Conservation (phyloP, 192 early-diverging fungal genomes). For the Gonapodya sp. region DNA sequence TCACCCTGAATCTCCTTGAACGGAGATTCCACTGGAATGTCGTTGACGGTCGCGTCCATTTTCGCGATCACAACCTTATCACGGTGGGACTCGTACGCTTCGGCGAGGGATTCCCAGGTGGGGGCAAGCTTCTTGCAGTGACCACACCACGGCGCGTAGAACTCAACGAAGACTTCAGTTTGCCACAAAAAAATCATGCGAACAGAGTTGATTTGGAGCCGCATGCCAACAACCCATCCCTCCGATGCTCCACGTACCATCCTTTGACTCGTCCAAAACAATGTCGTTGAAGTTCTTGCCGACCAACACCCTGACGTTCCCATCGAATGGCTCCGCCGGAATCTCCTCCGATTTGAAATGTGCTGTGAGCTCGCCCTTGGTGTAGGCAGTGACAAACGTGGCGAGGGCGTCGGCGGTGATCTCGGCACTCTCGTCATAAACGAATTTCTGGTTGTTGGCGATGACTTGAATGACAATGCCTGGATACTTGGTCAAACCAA, state of each 20-base stretch:
- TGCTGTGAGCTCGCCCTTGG: slow-evolving; percentile 9
- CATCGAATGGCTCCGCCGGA: slow-evolving; percentile 72
- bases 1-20: slow-evolving; percentile 28
- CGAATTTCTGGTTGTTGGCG: slow-evolving; percentile 67
- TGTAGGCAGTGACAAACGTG: slow-evolving; percentile 6
- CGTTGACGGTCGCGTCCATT: slow-evolving; percentile 93
- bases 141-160: slow-evolving; percentile 37
- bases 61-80: slow-evolving; percentile 73
- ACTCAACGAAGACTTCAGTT: slow-evolving; percentile 20
- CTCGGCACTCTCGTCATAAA: slow-evolving; percentile 62
- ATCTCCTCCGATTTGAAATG: slow-evolving; percentile 33
- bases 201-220: slow-evolving; percentile 14
- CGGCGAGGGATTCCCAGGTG: slow-evolving; percentile 76
- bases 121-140: slow-evolving; percentile 51
- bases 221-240: too few relatives aligned
- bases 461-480: slow-evolving; percentile 83
- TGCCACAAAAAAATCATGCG: too few relatives aligned
- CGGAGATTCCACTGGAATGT: slow-evolving; percentile 57
- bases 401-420: slow-evolving; percentile 29
- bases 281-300: slow-evolving; percentile 69
- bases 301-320: slow-evolving; percentile 82
- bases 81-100: slow-evolving; percentile 34
- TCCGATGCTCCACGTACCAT: slow-evolving; percentile 23
- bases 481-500: slow-evolving; percentile 91
- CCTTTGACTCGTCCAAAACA: slow-evolving; percentile 41